These are phyloP conservation scores for Geranium incanum DNA, from an alignment of 441 rosid genomes.

Conservation along the genomic window DNA sequence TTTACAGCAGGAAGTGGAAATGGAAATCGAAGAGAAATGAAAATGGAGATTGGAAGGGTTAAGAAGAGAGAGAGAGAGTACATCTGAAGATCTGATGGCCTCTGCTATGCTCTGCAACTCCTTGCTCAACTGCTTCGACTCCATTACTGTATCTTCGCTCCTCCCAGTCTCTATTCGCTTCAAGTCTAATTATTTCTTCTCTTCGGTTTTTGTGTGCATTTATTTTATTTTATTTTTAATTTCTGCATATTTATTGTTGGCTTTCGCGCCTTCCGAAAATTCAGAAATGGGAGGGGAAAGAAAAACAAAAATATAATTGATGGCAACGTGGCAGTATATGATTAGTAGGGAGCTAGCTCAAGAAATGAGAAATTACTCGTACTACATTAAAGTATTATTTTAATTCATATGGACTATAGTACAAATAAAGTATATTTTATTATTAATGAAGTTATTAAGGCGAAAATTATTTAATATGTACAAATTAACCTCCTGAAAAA, in stretches of 20 bases:
- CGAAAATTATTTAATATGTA: no score
- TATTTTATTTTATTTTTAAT: no score
- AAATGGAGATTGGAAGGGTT: not conserved
- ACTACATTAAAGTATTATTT: no score
- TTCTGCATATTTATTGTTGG: not conserved
- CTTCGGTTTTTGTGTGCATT: not conserved
- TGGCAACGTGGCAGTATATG: no score
- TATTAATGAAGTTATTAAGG: no score
- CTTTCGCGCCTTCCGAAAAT: not conserved
- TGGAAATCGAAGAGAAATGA: not conserved
- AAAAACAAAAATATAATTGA: no score
- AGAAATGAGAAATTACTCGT: no score
- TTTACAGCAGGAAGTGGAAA: not conserved
- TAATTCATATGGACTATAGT: no score
- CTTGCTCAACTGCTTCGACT: slow-evolving; percentile 23
- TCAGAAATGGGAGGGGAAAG: not conserved
- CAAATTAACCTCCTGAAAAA: no score
- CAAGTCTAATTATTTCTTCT: not conserved
- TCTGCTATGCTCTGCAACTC: slow-evolving; percentile 35
- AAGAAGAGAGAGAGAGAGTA: slow-evolving; percentile 28
- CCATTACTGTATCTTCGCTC: slow-evolving; percentile 23
- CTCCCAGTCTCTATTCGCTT: not conserved
- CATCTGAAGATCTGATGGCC: slow-evolving; percentile 53
- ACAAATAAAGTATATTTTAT: no score
- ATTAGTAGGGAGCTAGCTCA: no score